Base-by-base conservation (phyloP, 495 filamentous ascomycete species). In the Chaetomium fimeti region DNA sequence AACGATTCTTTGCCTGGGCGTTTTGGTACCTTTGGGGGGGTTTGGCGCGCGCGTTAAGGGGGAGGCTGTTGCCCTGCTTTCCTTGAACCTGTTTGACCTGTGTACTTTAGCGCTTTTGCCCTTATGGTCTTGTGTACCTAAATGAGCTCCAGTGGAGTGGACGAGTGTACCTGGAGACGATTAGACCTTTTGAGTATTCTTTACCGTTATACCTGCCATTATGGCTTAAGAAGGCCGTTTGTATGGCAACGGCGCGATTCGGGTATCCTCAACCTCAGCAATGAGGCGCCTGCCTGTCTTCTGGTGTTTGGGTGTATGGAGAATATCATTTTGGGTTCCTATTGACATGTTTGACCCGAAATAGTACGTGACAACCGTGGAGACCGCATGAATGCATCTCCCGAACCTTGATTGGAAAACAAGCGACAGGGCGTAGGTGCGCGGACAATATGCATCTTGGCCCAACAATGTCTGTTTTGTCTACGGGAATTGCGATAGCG, bases 11-110 rank as follows among this genome's bases (percentile, higher is more conserved):
- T 43, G 40, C 40, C 40, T 27, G 27, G 51, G 51, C 51, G 51
- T 54, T 51, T 54, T 54, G 51, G 32, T 54, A 32, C n/a, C 22
- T 20, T 28, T 45, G 51, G 16, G 13, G 38, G 36, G 32, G 38
- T 2, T 45, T n/a, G 47, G 52, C 53, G 53, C 28, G 29, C 4
- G 56, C 40, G 40, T 45, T 29, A 11, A 11, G 40, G 9, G 56
- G 36, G n/a, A 28, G 20, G 40, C 42, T 58, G 7, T 58, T 47
- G 42, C 38, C 36, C 3, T 40, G 18, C n/a, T 58, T 6, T 29
- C 32, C 29, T 58, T 15, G 20, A 25, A 47, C 24, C 20, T 56
- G 53, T 56, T 38, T 58, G 36, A 45, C 24, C 45, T 7, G 7
- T 58, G 53, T 56, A 56, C 24, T 56, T 9, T 54, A 54, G 8